Conservation (phyloP, 768 basidiomycete species). For the Panaeolus cyanescens region DNA sequence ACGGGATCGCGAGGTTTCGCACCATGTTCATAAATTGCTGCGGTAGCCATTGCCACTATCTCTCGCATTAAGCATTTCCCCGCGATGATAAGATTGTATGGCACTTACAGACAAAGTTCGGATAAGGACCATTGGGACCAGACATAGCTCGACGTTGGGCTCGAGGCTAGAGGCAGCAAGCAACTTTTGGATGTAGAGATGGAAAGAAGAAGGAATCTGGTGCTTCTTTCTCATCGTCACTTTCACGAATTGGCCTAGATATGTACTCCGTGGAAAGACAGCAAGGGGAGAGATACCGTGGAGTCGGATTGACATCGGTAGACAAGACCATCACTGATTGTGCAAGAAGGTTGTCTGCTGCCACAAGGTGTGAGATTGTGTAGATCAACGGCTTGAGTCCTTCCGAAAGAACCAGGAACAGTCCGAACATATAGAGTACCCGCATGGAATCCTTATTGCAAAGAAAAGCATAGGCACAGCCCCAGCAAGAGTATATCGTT, state of each 20-base stretch:
- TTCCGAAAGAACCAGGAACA: not conserved
- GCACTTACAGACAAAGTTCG: not conserved
- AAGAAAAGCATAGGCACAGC: too few species aligned
- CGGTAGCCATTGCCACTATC: not conserved
- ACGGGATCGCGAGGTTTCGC: not conserved
- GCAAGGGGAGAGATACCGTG: not conserved
- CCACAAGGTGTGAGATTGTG: not conserved
- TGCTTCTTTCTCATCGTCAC: not conserved
- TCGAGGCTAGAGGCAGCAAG: not conserved
- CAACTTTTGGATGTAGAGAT: not conserved
- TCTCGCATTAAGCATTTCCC: not conserved
- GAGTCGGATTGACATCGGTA: not conserved
- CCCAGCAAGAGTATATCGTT: too few species aligned
- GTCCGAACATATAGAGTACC: too few species aligned
- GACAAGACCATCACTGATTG: not conserved
- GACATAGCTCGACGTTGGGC: not conserved
- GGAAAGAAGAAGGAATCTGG: not conserved
- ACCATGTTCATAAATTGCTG: not conserved
- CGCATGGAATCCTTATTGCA: too few species aligned
- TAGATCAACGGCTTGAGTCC: not conserved
- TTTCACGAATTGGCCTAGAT: not conserved
- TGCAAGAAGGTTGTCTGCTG: not conserved
- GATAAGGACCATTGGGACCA: not conserved
- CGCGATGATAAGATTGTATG: not conserved
- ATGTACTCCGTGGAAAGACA: not conserved